Evolutionary conservation across 2,329 filamentous ascomycete species (phyloP).

Genomic region (Metarhizium sp.): DNA sequence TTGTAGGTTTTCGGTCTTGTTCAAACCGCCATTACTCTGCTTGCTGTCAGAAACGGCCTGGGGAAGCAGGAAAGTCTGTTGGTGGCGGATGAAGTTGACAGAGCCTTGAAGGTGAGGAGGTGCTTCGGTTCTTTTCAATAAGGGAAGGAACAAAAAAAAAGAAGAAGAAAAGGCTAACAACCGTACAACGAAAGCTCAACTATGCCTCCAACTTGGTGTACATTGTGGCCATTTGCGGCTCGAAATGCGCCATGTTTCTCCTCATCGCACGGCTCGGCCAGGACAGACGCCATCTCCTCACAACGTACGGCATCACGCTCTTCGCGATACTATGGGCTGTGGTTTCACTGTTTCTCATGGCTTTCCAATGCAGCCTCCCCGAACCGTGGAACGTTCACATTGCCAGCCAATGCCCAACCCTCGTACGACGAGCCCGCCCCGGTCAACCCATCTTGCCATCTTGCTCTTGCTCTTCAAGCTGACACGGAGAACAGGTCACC

Average conservation of each 20-base stretch:
- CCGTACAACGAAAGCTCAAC: neutral
- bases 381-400: constrained; percentile 6
- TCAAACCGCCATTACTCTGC: constrained; percentile 5
- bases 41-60: constrained; percentile 7
- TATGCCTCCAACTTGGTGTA: constrained; percentile 9
- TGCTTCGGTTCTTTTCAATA: no score
- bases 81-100: neutral
- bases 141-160: neutral
- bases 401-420: neutral
- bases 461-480: neutral
- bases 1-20: constrained; percentile 5
- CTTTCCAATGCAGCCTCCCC: constrained; percentile 7
- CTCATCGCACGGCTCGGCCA: constrained; percentile 9
- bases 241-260: constrained; percentile 11
- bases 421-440: constrained; percentile 1
- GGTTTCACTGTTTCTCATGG: constrained; percentile 3
- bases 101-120: constrained; percentile 7
- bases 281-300: constrained; percentile 7
- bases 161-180: neutral
- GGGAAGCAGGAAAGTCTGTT: constrained; percentile 6
- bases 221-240: constrained; percentile 8
- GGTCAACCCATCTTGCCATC: neutral
- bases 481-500: constrained; percentile 2
- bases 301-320: constrained; percentile 4
- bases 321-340: constrained; percentile 7